These are phyloP conservation scores for Gloeostereum incarnatum DNA, from an alignment of 768 basidiomycete genomes.

Conservation along the genomic window DNA sequence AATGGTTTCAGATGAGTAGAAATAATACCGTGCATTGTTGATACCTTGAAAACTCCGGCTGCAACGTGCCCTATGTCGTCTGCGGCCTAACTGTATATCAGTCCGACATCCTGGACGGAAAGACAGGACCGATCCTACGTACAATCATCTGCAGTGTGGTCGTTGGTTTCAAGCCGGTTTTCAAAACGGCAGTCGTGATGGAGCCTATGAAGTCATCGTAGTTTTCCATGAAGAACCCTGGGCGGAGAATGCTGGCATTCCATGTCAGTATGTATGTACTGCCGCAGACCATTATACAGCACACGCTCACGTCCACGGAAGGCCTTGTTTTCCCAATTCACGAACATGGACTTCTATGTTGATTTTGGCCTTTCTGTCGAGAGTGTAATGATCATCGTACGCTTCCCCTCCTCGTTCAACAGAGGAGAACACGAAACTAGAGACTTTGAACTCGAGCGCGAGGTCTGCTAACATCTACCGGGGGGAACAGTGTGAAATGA, in stretches of 20 bases:
- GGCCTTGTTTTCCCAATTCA: slow-evolving; percentile 17
- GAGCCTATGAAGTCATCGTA: slow-evolving; percentile 26
- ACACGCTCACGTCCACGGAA: slow-evolving; percentile 27
- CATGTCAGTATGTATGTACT: not conserved
- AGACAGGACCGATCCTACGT: slow-evolving; percentile 11
- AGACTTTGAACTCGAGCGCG: slow-evolving; percentile 24
- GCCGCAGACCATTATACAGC: not conserved
- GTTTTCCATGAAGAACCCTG: slow-evolving; percentile 36
- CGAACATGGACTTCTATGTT: slow-evolving; percentile 25
- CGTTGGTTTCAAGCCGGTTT: slow-evolving; percentile 19
- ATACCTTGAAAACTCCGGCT: slow-evolving; percentile 13
- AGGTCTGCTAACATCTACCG: slow-evolving; percentile 23
- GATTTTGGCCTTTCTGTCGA: slow-evolving; percentile 24
- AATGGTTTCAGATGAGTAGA: not conserved
- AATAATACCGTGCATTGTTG: not conserved
- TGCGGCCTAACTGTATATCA: slow-evolving; percentile 8
- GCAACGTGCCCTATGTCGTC: slow-evolving; percentile 17
- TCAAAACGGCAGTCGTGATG: slow-evolving; percentile 22
- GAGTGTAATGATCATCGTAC: slow-evolving; percentile 17
- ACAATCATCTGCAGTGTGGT: slow-evolving; percentile 25
- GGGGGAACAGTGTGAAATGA: not conserved
- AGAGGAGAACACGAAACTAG: slow-evolving; percentile 25
- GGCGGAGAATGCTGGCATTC: slow-evolving; percentile 24
- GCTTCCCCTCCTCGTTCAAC: slow-evolving; percentile 26
- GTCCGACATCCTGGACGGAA: not conserved